Base-by-base conservation (phyloP, 2,329 filamentous ascomycete species). In the Diaporthe vexans region DNA sequence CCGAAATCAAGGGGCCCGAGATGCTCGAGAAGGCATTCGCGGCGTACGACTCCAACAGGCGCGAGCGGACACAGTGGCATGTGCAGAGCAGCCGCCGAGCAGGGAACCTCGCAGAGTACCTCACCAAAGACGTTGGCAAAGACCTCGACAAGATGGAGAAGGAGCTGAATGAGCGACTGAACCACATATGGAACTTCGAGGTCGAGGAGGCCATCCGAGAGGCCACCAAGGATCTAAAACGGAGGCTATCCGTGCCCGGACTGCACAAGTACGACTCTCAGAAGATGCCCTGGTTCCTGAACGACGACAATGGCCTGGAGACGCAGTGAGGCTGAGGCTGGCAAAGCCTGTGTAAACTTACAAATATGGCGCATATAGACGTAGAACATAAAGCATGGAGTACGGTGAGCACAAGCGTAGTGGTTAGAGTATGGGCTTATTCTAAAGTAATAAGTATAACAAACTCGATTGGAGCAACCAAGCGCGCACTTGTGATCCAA, bases 1-100 rank as follows among this genome's bases (percentile, higher is more conserved):
- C 83, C 0, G 77, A 83, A 15, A 81, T 86, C 3, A 73, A 76
- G 0, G 80, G 76, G 0, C 74, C 77, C 0, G 73, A 77, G 0
- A 83, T 87, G 10, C 79, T 88, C 0, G 80, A 84, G 8, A 82
- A 81, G 0, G 89, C 83, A 0, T 90, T 91, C 59, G 81, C 81
- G n/a, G 85, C 85, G 0, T 91, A 88, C 58, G 88, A 91, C 76
- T 80, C 79, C 13, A 81, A 86, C 4, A 82, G 90, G 0, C 81
- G 88, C 4, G 83, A 86, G 13, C 80, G 89, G 11, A 85, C 84
- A 11, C 87, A 89, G 74, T 85, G 84, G 79, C 79, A 90, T 0
- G 87, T 90, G 0, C 80, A 83, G 7, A 90, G 84, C 67, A 90
- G 88, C 73, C 83, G 83, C 56, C 82, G 87, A 21, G 83, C 83